Evolutionary conservation across 805 yeast species (phyloP), one percentile per base, ranked within the genome.

Genomic region (Candida lessepsii): DNA sequence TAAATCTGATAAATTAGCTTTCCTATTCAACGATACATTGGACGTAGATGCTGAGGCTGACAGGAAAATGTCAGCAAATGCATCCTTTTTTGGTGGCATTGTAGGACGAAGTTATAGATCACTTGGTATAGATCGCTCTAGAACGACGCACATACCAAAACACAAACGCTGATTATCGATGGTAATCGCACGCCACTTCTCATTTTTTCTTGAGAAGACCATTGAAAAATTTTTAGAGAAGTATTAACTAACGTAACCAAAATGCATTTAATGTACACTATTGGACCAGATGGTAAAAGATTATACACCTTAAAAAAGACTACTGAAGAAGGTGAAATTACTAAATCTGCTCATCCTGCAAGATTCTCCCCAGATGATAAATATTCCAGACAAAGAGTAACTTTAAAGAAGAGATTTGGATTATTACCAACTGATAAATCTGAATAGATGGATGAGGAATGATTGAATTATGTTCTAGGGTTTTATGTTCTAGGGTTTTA

Each of bases 321-420:
- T 54, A 83, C 95, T 41, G 89, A 75, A 46, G 68, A 73, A 6
- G 98, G 99, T 47, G 96, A 89, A 65, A 89, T 91, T 73, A 95
- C 99, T 61, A 88, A 89, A 74, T 86, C 96, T 52, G 99, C 99
- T 29, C 99, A 93, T 68, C 99, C 99, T 48, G 99, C 99, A 39
- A 84, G 99, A 71, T 93, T 93, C 68, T 93, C 99, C 24, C 99
- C 99, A 54, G 99, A 93, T 65, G 99, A 93, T 79, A 93, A 93
- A 73, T 91, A 88, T 75, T 93, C 99, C 35, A 85, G 97, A 76
- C 98, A 93, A 71, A 87, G 99, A 79, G 96, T 93, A 37, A 91
- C 98, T 42, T 77, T 93, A 62, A 93, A 93, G 82, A 93, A 88
- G 78, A 84, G 99, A 75, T 91, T 70, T 64, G 82, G 83, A 53